Evolutionary conservation across 768 basidiomycete genomes (phyloP), one percentile per base, ranked within the genome.

Genomic region (Stropharia rugosoannulata): DNA sequence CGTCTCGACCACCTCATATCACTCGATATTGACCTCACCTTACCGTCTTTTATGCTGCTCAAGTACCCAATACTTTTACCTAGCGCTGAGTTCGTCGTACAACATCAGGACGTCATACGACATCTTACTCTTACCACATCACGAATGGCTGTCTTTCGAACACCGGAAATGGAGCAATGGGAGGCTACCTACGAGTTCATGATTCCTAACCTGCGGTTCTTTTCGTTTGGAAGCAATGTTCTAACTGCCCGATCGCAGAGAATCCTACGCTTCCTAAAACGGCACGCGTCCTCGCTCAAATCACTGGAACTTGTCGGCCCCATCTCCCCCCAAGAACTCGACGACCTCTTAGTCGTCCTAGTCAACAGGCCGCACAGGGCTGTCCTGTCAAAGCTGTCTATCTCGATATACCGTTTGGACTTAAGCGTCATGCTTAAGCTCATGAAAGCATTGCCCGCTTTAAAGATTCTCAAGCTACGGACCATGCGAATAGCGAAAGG

Each of bases 351-450:
- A 9, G 18, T 8, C n/a, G 39, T 41, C 13, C 19, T 59, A 11
- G 40, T 45, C n/a, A 35, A 40, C 36, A 36, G 29, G 12, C 22
- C 19, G 25, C 25, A 11, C 18, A 19, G 15, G 4, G 27, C 37
- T 32, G 12, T 3, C 9, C 36, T 59, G 18, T 7, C 41, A 13
- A 43, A 11, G 22, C 51, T 49, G 9, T 51, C 59, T 12, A 46
- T 63, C 15, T 45, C 49, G 7, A 52, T 56, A 7, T 48, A 54
- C 40, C 50, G 49, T 19, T 37, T 56, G 35, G 44, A 57, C 32
- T 38, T 41, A 12, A 37, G 27, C 9, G 35, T 56, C 6, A 15
- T 51, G 16, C 47, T 47, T 19, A 51, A 36, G 5, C 39, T 62
- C 19, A 49, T 56, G 38, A 38, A 48, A 9, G 13, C 43, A 5